A percentile compares a stretch with the other conserved stretches of the same genome.
phyloP scores from a whole-genome alignment of 441 rosid species.

The Metrosideros polymorpha region DNA sequence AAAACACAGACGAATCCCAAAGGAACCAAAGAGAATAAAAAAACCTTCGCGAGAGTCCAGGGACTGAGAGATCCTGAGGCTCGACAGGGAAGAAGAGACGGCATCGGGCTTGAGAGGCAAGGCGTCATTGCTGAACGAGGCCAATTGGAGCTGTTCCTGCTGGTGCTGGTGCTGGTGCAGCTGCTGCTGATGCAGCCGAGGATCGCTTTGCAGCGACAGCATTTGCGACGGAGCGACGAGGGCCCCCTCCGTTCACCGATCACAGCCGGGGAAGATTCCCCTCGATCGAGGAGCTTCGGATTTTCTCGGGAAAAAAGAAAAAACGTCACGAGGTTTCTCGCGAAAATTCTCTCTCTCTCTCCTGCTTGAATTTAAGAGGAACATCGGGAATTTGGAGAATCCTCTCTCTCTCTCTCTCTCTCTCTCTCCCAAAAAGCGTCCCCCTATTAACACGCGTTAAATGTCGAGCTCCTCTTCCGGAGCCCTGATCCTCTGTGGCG shows the following conservation, averaged over 20 bases:
- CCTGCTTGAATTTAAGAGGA: neutral
- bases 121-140: slow-evolving; percentile 3
- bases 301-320: neutral
- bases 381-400: neutral
- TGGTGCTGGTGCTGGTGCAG: neutral
- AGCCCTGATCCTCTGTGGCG: neutral
- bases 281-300: neutral
- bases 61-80: slow-evolving; percentile 6
- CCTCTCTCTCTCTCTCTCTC: neutral
- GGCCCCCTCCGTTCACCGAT: neutral
- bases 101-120: neutral
- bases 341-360: slow-evolving; percentile 2
- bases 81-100: neutral
- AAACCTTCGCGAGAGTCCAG: slow-evolving; percentile 6
- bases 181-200: slow-evolving; percentile 3
- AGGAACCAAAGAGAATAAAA: neutral
- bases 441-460: neutral
- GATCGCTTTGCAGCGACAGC: slow-evolving; percentile 13
- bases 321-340: neutral
- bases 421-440: neutral
- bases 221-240: neutral
- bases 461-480: neutral
- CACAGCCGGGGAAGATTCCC: neutral
- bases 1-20: neutral
- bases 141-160: neutral